Percentiles rank a stretch among this genome's conserved stretches.
Evolutionary conservation across 2,329 filamentous ascomycete genomes (phyloP).

Genomic region (Cladophialophora carrionii): DNA sequence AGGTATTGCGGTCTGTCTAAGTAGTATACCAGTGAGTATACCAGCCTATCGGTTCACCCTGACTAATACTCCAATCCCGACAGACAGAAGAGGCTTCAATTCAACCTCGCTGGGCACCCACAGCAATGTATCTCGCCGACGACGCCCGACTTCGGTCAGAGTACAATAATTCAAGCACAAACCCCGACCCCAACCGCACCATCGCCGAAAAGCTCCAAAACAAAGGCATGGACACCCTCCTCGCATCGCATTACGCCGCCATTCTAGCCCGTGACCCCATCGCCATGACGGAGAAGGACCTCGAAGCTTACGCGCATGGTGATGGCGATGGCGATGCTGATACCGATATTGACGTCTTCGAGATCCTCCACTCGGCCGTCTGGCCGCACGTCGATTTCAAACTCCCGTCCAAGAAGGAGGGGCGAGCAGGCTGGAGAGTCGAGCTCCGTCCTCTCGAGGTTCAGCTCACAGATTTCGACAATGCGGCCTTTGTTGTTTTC

Average conservation of each 20-base stretch:
- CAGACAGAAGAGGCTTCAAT: slow-evolving; percentile 64
- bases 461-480: slow-evolving; percentile 96
- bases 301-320: slow-evolving; percentile 64
- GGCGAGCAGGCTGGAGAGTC: slow-evolving; percentile 86
- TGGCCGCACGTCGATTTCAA: slow-evolving; percentile 99
- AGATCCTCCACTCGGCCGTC: slow-evolving; percentile 93
- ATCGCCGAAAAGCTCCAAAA: slow-evolving; percentile 77
- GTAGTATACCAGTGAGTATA: too few relatives aligned
- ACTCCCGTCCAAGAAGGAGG: slow-evolving; percentile 80
- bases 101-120: slow-evolving; percentile 80
- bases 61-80: neutral
- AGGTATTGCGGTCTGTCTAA: neutral
- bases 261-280: slow-evolving; percentile 97
- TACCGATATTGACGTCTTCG: slow-evolving; percentile 84
- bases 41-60: too few relatives aligned
- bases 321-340: slow-evolving; percentile 64
- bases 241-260: slow-evolving; percentile 95
- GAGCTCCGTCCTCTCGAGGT: slow-evolving; percentile 99
- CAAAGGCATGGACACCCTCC: slow-evolving; percentile 88
- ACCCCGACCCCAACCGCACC: slow-evolving; percentile 48
- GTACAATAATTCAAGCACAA: slow-evolving; percentile 60
- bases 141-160: slow-evolving; percentile 73
- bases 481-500: slow-evolving; percentile 93
- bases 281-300: slow-evolving; percentile 88
- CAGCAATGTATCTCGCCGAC: slow-evolving; percentile 82